These are phyloP conservation scores for Phytophthora pisi DNA, from an alignment of 352 stramenopile genomes.

Conservation along the genomic window DNA sequence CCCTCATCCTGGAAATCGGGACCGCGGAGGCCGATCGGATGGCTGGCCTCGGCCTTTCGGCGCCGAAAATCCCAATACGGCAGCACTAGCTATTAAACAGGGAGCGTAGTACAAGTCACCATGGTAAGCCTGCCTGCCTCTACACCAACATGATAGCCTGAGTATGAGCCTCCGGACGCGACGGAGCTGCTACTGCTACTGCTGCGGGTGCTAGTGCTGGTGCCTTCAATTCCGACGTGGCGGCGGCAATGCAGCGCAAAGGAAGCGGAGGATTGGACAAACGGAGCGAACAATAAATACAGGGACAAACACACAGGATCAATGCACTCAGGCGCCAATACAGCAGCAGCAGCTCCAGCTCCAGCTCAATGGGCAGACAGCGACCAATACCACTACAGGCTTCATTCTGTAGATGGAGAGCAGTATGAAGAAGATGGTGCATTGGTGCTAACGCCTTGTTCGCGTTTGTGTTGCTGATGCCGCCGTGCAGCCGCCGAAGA, in stretches of 20 bases:
- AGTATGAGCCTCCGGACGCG: slow-evolving; percentile 3
- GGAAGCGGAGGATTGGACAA: neutral
- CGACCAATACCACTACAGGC: neutral
- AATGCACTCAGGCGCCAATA: neutral
- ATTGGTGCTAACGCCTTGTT: slow-evolving; percentile 22
- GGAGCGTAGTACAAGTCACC: slow-evolving; percentile 82
- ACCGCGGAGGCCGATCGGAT: slow-evolving; percentile 41
- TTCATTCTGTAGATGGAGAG: neutral
- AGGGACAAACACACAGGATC: neutral
- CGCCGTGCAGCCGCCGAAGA: slow-evolving; percentile 94
- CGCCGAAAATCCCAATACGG: slow-evolving; percentile 33
- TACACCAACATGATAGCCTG: neutral
- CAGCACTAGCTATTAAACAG: slow-evolving; percentile 82
- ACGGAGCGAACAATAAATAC: neutral
- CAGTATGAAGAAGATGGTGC: neutral
- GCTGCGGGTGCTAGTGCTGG: neutral
- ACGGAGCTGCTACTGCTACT: slow-evolving; percentile 17
- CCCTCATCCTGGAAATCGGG: neutral
- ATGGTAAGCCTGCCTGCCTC: slow-evolving; percentile 61
- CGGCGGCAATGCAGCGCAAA: neutral
- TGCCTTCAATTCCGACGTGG: neutral
- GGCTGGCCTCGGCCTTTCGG: slow-evolving; percentile 45
- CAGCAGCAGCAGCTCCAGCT: slow-evolving; percentile 22
- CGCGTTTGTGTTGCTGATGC: slow-evolving; percentile 24
- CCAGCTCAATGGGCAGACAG: neutral